Evolutionary conservation across 2,329 filamentous ascomycete species (phyloP), one percentile per base, ranked within the genome.

Genomic region (Colletotrichum acutatum): DNA sequence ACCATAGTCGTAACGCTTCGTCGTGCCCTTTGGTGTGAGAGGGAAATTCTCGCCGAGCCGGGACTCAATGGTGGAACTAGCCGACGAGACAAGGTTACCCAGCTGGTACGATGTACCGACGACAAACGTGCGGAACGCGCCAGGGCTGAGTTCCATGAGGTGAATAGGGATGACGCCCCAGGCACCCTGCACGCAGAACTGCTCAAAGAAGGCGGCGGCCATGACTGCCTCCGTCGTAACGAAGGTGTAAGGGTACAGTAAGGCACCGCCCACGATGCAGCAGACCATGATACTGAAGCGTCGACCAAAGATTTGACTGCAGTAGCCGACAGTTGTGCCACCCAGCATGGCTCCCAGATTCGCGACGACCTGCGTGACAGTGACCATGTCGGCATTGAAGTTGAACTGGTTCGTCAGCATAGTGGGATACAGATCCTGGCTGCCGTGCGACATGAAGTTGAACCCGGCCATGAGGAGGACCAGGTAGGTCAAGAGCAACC

Each of bases 401-500:
- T 79, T 80, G 74, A 87, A 89, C 79, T 91, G 88, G 76, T 88
- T 89, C 75, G 84, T 80, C 28, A 91, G 79, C 87, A 91, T 87
- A 24, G 89, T 90, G 2, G 89, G 89, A 76, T 91, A 91, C 32
- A 91, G 79, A 76, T 90, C 89, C 80, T 93, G 82, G 26, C 90
- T 93, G 66, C 93, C 93, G 79, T 95, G 94, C 22, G 91, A 93
- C 93, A 97, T 95, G 80, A 97, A 97, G 83, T 97, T 97, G 86
- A 97, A 97, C 4, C 94, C 94, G 1, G 94, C 92, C 94, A 97
- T 97, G 52, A 97, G 86, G 24, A 97, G 85, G 7, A 97, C 94
- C 70, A 97, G 86, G 83, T 98, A 98, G 46, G 91, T 85, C 68
- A 98, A 86, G 2, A 97, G 82, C 16, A 94, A 75, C 95, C 95